Base-by-base conservation (phyloP, 2,329 filamentous ascomycete species). In the Fonsecaea multimorphosa region DNA sequence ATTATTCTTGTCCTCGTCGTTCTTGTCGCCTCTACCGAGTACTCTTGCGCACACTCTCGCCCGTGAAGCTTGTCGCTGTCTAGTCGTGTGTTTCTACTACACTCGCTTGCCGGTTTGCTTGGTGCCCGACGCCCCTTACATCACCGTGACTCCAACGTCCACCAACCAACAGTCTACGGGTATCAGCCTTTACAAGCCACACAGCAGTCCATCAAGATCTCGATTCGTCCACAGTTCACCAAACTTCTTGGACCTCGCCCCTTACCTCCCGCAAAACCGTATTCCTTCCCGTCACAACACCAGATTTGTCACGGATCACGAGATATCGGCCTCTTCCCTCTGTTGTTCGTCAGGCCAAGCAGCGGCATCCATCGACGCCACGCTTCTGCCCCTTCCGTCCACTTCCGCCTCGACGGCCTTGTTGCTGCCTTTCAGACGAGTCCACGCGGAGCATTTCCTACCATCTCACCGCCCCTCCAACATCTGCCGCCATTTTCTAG, bases 401-500 rank as follows among this genome's bases (percentile, higher is more conserved):
- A 52, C 29, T 52, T 60, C 58, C 58, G 46, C 46, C n/a, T 31
- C 38, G 9, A 34, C 40, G 46, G 57, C 57, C 24, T 49, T 9
- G 40, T 29, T 24, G 6, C 54, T 31, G 12, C 2, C 8, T 29
- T 14, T 19, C 22, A 24, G 9, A 58, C 36, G 38, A 40, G 4
- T 8, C 38, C 44, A 49, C 19, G 22, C 44, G 44, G 44, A 24
- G 24, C 38, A 19, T 49, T 49, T 49, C 44, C 44, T 49, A 6
- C 38, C 38, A 19, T 44, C 38, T 44, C n/a, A 44, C 38, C 11
- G n/a, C 16, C 22, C 38, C 5, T n/a, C 38, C 16, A 24, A 24
- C 1, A 8, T 11, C 44, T 24, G 19, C 6, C 44, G 44, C 44
- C 44, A 12, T 49, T 19, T 49, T 49, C 44, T 49, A 49, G 44